These are phyloP conservation scores for Heterobasidion irregulare DNA, from an alignment of 1,284 basidiomycete genomes.

Conservation along the genomic window DNA sequence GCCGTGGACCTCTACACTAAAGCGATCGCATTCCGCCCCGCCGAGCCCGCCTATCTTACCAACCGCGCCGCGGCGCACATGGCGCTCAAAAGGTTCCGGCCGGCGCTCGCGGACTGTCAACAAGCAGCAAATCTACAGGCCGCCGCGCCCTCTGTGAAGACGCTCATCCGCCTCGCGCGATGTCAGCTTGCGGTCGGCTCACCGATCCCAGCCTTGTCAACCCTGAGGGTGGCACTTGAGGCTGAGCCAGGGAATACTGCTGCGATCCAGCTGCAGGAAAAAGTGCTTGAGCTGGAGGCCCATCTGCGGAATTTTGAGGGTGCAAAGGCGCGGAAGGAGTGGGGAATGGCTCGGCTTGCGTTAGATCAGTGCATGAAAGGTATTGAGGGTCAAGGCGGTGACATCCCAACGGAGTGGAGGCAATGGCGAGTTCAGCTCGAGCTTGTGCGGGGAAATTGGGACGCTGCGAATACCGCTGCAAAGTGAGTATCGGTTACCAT, in stretches of 20 bases:
- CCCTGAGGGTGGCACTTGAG: slow-evolving; percentile 45
- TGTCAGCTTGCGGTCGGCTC: slow-evolving; percentile 75
- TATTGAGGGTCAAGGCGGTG: slow-evolving; percentile 66
- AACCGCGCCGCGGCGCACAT: slow-evolving; percentile 87
- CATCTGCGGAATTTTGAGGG: slow-evolving; percentile 58
- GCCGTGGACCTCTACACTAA: slow-evolving; percentile 74
- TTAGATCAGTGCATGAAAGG: slow-evolving; percentile 65
- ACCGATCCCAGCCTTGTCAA: slow-evolving; percentile 53
- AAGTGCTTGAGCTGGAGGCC: slow-evolving; percentile 50
- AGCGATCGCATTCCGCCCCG: slow-evolving; percentile 66
- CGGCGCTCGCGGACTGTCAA: slow-evolving; percentile 75
- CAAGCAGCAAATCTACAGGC: slow-evolving; percentile 62
- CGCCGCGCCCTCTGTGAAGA: slow-evolving; percentile 44
- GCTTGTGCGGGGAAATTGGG: slow-evolving; percentile 60
- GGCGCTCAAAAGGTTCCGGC: slow-evolving; percentile 67
- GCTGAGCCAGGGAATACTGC: slow-evolving; percentile 48
- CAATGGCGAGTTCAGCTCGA: slow-evolving; percentile 75
- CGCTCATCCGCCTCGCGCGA: slow-evolving; percentile 68
- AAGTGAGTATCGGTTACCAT: slow-evolving; percentile 40
- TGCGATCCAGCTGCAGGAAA: slow-evolving; percentile 51
- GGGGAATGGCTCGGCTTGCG: slow-evolving; percentile 61
- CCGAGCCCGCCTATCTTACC: slow-evolving; percentile 71
- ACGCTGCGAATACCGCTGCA: slow-evolving; percentile 60
- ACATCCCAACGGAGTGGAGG: slow-evolving; percentile 70
- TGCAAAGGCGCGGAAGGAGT: slow-evolving; percentile 54